Evolutionary conservation across 2,329 filamentous ascomycete genomes (phyloP), one percentile per base, ranked within the genome.

Genomic region (Colletotrichum endophyticum): DNA sequence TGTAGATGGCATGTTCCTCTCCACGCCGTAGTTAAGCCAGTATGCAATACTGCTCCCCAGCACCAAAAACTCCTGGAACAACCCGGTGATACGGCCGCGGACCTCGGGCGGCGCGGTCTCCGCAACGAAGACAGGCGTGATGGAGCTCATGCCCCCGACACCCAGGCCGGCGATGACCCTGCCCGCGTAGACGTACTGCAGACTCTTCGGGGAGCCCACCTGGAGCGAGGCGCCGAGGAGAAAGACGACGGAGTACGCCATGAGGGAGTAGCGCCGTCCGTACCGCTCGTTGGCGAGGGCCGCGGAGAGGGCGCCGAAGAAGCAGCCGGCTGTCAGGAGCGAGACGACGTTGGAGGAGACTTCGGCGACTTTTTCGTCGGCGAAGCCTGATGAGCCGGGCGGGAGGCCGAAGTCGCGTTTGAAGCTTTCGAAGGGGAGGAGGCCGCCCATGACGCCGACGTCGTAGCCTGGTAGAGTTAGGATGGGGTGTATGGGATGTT

Each of bases 381-480:
- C 53, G 25, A 57, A 57, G 4, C 53, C 53, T 27, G 53, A 57
- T 3, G 53, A 57, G 7, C 53, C 53, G 53, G 13, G 15, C 1
- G 53, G 53, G 53, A 57, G 53, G 27, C 82, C 78, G 78, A 87
- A 85, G 71, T 86, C 85, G 15, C 77, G 76, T 36, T 84, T 82
- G 78, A 87, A 87, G 28, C 83, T 83, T 44, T 79, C 70, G 15
- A 87, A 80, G 11, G 84, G 84, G 57, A 87, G 78, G 61, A 87
- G 82, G 16, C 85, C 85, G 11, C 87, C 87, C 22, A 86, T 81
- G 49, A 87, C 84, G 27, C 85, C 86, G 22, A 57, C 53, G 13
- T 57, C 25, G 13, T 57, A 57, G 53, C 53, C 53, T 57, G 53
- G n/a, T 5, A 22, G 25, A 25, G 53, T 57, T 19, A 57, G 53